Percentiles rank a stretch among this genome's conserved stretches.
Conservation (phyloP, 2,329 filamentous ascomycete genomes). For the Fusarium sp. region DNA sequence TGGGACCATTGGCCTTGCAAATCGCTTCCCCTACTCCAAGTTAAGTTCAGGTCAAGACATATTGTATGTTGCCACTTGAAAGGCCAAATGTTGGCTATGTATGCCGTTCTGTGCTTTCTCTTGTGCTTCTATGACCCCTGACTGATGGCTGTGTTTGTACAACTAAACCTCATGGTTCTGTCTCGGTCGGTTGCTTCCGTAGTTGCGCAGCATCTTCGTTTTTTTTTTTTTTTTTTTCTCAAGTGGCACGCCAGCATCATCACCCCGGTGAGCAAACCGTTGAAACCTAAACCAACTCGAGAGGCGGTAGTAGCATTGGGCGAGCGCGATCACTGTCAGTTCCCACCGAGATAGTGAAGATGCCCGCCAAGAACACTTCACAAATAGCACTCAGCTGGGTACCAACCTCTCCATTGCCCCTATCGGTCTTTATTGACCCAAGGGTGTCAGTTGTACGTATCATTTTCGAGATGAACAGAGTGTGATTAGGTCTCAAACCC, state of each 20-base stretch:
- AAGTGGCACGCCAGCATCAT: conserved; percentile 3
- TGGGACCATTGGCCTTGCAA: conserved; percentile 7
- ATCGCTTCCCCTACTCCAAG: conserved; percentile 3
- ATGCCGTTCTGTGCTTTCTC: neutral
- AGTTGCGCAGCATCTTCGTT: conserved; percentile 12
- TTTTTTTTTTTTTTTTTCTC: neutral
- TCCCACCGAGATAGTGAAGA: conserved; percentile 6
- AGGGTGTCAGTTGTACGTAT: neutral
- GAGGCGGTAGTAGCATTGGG: neutral
- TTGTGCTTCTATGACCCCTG: conserved; percentile 13
- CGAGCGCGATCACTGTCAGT: neutral
- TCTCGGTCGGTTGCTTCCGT: conserved; percentile 22
- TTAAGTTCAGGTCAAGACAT: conserved; percentile 7
- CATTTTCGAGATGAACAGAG: conserved; percentile 7
- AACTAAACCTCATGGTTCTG: conserved; percentile 14
- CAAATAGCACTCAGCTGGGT: conserved; percentile 14
- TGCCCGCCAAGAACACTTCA: conserved; percentile 13
- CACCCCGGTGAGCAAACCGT: neutral
- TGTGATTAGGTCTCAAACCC: conserved; percentile 19
- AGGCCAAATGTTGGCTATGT: neutral
- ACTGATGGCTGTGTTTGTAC: conserved; percentile 22
- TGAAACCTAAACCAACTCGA: neutral
- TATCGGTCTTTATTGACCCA: neutral
- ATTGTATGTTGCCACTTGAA: conserved; percentile 26
- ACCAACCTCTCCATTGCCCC: neutral